Evolutionary conservation across 345 rosid genomes (phyloP).

Genomic region (Cochlearia excelsa): DNA sequence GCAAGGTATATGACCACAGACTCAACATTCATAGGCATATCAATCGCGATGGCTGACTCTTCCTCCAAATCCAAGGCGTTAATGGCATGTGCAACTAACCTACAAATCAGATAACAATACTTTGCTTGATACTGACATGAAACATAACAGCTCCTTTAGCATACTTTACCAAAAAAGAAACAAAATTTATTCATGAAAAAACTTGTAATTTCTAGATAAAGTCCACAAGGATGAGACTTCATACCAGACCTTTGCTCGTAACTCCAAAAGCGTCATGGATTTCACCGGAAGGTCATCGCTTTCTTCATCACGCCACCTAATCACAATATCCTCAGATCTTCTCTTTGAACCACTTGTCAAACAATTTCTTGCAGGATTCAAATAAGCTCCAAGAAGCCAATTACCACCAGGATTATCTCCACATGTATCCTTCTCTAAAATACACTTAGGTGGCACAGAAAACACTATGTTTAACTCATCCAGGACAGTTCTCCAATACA

Average conservation of each 20-base stretch:
- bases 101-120: constrained; percentile 30
- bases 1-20: constrained; percentile 91
- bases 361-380: constrained; percentile 80
- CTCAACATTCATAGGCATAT: constrained; percentile 91
- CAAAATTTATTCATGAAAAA: background rate
- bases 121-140: background rate
- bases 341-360: constrained; percentile 47
- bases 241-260: constrained; percentile 82
- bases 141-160: background rate
- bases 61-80: constrained; percentile 54
- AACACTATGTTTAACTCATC: constrained; percentile 61
- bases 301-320: constrained; percentile 88
- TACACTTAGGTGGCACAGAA: constrained; percentile 62
- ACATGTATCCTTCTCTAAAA: constrained; percentile 43
- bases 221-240: constrained; percentile 25
- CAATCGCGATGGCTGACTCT: constrained; percentile 87
- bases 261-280: constrained; percentile 66
- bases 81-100: constrained; percentile 81
- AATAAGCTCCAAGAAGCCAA: constrained; percentile 89
- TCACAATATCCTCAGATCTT: constrained; percentile 55
- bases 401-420: constrained; percentile 65
- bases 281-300: constrained; percentile 61
- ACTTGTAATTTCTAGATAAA: background rate
- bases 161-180: constrained; percentile 3
- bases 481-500: constrained; percentile 75